Conservation (phyloP, 805 yeast genomes). For the Candida maesae region DNA sequence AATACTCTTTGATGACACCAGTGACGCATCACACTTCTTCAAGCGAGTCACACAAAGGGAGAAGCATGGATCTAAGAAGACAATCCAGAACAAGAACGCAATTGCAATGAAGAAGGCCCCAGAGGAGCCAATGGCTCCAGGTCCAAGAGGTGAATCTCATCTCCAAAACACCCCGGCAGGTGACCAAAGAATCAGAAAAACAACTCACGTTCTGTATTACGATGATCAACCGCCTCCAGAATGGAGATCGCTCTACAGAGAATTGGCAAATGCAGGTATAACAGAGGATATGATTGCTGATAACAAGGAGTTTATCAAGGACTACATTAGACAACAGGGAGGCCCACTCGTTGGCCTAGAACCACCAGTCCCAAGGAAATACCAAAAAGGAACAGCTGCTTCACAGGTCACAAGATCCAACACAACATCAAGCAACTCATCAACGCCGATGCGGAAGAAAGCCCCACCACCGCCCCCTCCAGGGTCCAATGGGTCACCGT, state of each 20-base stretch:
- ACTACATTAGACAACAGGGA: conserved; percentile 68
- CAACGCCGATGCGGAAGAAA: conserved; percentile 32
- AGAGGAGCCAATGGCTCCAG: conserved; percentile 29
- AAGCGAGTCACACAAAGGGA: conserved; percentile 72
- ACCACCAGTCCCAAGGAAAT: conserved; percentile 75
- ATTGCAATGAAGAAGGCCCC: conserved; percentile 63
- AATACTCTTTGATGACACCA: conserved; percentile 79
- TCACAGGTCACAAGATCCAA: conserved; percentile 23
- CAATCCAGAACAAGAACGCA: conserved; percentile 83
- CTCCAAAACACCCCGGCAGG: conserved; percentile 29
- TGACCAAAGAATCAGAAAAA: conserved; percentile 50
- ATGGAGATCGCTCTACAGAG: conserved; percentile 73
- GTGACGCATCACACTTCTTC: conserved; percentile 81
- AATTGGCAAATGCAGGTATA: conserved; percentile 74
- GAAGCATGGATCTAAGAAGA: conserved; percentile 83
- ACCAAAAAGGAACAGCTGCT: conserved; percentile 37
- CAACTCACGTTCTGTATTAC: conserved; percentile 62
- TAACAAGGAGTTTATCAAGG: conserved; percentile 76
- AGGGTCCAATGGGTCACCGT: conserved; percentile 2
- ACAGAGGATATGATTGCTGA: conserved; percentile 87
- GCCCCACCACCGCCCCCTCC: conserved; percentile 46
- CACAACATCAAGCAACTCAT: conserved; percentile 24
- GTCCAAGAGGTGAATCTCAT: conserved; percentile 29
- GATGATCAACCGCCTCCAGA: conserved; percentile 81
- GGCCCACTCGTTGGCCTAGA: conserved; percentile 80